phyloP scores from a whole-genome alignment of 768 basidiomycete species.

The Coprinopsis sp. region DNA sequence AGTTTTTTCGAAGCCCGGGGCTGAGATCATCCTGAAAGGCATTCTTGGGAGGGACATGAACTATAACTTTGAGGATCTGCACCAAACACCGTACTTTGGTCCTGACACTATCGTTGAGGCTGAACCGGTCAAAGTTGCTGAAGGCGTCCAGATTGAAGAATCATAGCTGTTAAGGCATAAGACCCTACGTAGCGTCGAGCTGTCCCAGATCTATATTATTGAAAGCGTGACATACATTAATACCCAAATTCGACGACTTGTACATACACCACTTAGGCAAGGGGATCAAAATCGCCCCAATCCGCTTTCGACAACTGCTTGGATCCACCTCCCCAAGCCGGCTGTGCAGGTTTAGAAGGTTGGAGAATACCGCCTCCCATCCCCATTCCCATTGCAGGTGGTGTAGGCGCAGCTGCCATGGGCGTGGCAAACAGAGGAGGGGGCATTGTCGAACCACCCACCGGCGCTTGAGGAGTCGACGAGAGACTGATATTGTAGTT shows the following conservation, averaged over 20 bases:
- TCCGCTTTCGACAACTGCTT: constrained; percentile 59
- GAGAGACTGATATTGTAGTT: constrained; percentile 55
- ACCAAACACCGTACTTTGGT: constrained; percentile 8
- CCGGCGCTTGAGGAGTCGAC: constrained; percentile 10
- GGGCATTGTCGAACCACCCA: not conserved
- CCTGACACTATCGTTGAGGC: constrained; percentile 55
- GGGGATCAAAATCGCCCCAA: constrained; percentile 82
- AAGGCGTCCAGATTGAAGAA: constrained; percentile 45
- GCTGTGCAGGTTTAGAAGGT: constrained; percentile 59
- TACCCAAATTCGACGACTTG: not conserved
- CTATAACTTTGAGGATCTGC: constrained; percentile 23
- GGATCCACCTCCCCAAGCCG: constrained; percentile 35
- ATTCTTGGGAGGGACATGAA: constrained; percentile 47
- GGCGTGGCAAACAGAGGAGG: constrained; percentile 14
- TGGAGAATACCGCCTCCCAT: constrained; percentile 46
- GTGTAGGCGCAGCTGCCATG: constrained; percentile 18
- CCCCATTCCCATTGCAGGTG: constrained; percentile 18
- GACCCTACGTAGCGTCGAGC: not conserved
- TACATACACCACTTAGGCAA: constrained; percentile 35
- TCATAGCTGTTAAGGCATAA: not conserved
- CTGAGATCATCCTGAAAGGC: constrained; percentile 57
- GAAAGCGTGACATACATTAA: constrained; percentile 12
- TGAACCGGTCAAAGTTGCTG: constrained; percentile 37
- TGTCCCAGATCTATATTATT: too few species aligned
- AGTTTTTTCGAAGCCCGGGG: constrained; percentile 76